Evolutionary conservation across 2,329 filamentous ascomycete species (phyloP).

Genomic region (Fusarium tupiense): DNA sequence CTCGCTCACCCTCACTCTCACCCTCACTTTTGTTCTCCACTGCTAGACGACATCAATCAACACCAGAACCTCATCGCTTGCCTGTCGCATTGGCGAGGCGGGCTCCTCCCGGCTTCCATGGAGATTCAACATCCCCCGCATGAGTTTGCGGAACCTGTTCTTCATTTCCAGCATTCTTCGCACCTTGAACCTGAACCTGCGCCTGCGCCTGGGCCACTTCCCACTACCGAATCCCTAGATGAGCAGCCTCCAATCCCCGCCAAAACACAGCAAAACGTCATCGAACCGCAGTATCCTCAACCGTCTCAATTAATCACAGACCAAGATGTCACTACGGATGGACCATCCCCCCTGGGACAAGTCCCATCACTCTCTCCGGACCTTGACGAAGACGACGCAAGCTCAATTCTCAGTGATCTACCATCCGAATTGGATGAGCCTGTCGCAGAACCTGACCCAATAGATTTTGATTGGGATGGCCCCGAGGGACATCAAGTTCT

Average conservation of each 20-base stretch:
- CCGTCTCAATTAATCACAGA: constrained; percentile 6
- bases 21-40: constrained; percentile 1
- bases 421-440: constrained; percentile 19
- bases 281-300: constrained; percentile 23
- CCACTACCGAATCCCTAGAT: constrained; percentile 6
- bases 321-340: background rate
- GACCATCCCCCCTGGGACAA: background rate
- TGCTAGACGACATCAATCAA: constrained; percentile 15
- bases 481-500: constrained; percentile 45
- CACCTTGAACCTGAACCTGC: constrained; percentile 6
- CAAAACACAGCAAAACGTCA: constrained; percentile 29
- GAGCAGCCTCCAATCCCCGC: constrained; percentile 34
- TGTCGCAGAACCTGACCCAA: constrained; percentile 43
- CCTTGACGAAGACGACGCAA: constrained; percentile 27
- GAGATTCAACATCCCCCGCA: constrained; percentile 33
- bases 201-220: constrained; percentile 12
- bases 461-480: constrained; percentile 48
- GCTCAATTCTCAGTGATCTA: constrained; percentile 41
- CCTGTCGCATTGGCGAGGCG: constrained; percentile 32
- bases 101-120: constrained; percentile 33
- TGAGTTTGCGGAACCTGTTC: constrained; percentile 9
- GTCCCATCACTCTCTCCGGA: background rate
- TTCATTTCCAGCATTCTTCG: constrained; percentile 19
- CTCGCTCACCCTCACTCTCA: background rate
- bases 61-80: constrained; percentile 5